These are phyloP conservation scores for Fulvia fulva DNA, from an alignment of 2,329 filamentous ascomycete genomes.

Conservation along the genomic window DNA sequence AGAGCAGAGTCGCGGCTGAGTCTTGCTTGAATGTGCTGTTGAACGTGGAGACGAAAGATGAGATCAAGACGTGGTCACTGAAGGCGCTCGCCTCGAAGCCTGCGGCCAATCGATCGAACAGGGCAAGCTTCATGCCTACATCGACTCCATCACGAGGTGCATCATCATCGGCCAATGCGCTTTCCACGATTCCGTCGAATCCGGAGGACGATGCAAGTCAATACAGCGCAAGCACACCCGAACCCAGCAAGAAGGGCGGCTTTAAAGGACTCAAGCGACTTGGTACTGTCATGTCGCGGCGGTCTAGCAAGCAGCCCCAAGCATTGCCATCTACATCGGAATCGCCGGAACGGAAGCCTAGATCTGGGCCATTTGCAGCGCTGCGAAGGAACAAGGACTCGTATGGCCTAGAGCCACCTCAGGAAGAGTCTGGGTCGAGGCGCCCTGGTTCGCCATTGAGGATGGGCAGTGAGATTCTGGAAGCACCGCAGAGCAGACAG, in stretches of 20 bases:
- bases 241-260: slow-evolving; percentile 37
- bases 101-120: slow-evolving; percentile 8
- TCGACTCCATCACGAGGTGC: background rate
- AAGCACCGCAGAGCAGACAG: slow-evolving; percentile 17
- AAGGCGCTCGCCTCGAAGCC: slow-evolving; percentile 32
- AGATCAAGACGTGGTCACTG: slow-evolving; percentile 71
- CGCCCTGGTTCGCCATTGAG: slow-evolving; percentile 31
- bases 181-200: slow-evolving; percentile 22
- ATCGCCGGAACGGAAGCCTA: slow-evolving; percentile 54
- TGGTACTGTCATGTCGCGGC: slow-evolving; percentile 64
- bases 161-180: slow-evolving; percentile 1
- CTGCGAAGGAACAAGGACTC: slow-evolving; percentile 58
- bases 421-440: slow-evolving; percentile 24
- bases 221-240: slow-evolving; percentile 48
- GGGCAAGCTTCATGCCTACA: slow-evolving; percentile 9
- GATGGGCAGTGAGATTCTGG: slow-evolving; percentile 30
- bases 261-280: slow-evolving; percentile 54
- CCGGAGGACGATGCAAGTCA: slow-evolving; percentile 25
- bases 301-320: slow-evolving; percentile 49
- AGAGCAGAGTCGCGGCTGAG: slow-evolving; percentile 69
- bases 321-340: slow-evolving; percentile 30
- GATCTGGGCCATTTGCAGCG: slow-evolving; percentile 54
- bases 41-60: slow-evolving; percentile 79
- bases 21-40: slow-evolving; percentile 76
- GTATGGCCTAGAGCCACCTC: slow-evolving; percentile 41